These are phyloP conservation scores for Clarireedia monteithiana DNA, from an alignment of 2,329 filamentous ascomycete species.

Conservation along the genomic window DNA sequence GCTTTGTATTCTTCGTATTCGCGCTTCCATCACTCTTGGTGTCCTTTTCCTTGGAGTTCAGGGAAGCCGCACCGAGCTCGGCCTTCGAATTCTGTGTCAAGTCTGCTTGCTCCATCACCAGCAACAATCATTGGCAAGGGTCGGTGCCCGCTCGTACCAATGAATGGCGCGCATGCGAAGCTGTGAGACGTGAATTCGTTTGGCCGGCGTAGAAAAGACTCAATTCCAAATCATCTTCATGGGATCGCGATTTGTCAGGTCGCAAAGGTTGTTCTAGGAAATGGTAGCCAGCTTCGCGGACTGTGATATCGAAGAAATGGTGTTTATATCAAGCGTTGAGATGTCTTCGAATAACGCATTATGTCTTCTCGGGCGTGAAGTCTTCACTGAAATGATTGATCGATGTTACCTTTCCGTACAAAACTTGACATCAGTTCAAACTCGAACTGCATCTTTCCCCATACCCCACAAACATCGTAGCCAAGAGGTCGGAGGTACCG, in stretches of 20 bases:
- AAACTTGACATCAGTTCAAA: background rate
- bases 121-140: background rate
- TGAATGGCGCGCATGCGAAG: background rate
- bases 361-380: background rate
- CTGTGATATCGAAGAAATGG: no score
- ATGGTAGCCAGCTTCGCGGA: no score
- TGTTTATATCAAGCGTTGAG: no score
- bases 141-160: slow-evolving; percentile 3
- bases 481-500: background rate
- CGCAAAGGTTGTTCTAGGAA: background rate
- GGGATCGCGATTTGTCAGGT: background rate
- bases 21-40: background rate
- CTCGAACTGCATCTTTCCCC: background rate
- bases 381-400: background rate
- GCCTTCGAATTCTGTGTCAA: background rate
- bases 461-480: slow-evolving; percentile 6
- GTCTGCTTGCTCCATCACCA: slow-evolving; percentile 8
- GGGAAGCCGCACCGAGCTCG: background rate
- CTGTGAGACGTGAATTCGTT: background rate
- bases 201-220: background rate
- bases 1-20: slow-evolving; percentile 11
- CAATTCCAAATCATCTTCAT: background rate
- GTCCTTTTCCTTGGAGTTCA: slow-evolving; percentile 11
- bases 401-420: background rate
- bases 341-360: no score